Conservation (phyloP, 352 stramenopile genomes). For the Halophytophthora batemanensis region DNA sequence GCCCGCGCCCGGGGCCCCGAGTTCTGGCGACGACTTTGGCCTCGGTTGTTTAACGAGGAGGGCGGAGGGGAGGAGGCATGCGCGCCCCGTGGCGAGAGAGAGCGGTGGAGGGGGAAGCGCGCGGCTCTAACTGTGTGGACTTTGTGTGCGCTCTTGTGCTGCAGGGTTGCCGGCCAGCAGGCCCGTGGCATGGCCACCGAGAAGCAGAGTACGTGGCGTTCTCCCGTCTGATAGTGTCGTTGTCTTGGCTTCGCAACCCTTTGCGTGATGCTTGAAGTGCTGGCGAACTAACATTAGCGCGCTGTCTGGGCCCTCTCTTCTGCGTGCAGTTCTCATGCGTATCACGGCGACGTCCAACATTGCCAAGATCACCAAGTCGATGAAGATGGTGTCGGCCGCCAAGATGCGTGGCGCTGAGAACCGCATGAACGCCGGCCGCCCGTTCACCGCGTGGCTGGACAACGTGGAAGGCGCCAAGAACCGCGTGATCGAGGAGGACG, state of each 20-base stretch:
- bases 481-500: constrained; percentile 87
- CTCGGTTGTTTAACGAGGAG: constrained; percentile 11
- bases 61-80: too few relatives aligned
- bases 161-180: constrained; percentile 66
- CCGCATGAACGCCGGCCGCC: constrained; percentile 75
- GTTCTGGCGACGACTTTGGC: background rate
- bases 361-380: constrained; percentile 99
- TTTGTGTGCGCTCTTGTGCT: too few relatives aligned
- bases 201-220: constrained; percentile 97
- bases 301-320: too few relatives aligned
- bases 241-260: too few relatives aligned
- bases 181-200: constrained; percentile 97
- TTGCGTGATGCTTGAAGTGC: too few relatives aligned
- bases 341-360: constrained; percentile 99
- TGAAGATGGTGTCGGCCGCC: constrained; percentile 99
- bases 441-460: constrained; percentile 83
- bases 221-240: too few relatives aligned
- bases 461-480: constrained; percentile 74
- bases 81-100: too few relatives aligned
- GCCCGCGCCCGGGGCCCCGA: background rate
- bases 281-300: too few relatives aligned
- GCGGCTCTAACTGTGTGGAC: constrained; percentile 2
- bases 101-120: too few relatives aligned
- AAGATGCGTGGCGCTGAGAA: constrained; percentile 98
- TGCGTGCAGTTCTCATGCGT: constrained; percentile 88